Evolutionary conservation across 1,139 yeast genomes (phyloP).

Genomic region (Candida anutae): DNA sequence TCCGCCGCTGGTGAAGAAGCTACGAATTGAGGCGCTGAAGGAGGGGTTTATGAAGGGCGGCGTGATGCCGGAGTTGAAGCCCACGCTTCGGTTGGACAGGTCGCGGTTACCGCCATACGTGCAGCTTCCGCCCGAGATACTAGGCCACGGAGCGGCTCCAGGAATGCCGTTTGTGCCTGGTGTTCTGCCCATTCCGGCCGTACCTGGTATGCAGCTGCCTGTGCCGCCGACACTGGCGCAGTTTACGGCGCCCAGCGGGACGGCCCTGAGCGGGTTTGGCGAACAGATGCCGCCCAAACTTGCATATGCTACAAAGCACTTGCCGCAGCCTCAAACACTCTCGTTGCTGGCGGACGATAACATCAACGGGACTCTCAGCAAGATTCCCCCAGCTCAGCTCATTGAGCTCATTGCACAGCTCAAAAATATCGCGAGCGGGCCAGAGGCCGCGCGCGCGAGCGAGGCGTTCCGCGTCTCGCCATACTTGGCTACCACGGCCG

Average conservation of each 20-base stretch:
- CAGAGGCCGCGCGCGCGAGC: slow-evolving; percentile 41
- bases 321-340: slow-evolving; percentile 6
- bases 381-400: slow-evolving; percentile 61
- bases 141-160: slow-evolving; percentile 2
- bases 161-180: not conserved
- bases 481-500: slow-evolving; percentile 53
- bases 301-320: slow-evolving; percentile 1
- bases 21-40: slow-evolving; percentile 53
- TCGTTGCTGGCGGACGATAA: slow-evolving; percentile 44
- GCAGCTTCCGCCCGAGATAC: slow-evolving; percentile 46
- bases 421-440: slow-evolving; percentile 44
- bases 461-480: slow-evolving; percentile 51
- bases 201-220: not conserved
- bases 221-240: not conserved
- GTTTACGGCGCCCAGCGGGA: not conserved
- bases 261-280: not conserved
- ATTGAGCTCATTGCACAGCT: slow-evolving; percentile 60
- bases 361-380: slow-evolving; percentile 47
- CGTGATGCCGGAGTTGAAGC: slow-evolving; percentile 25
- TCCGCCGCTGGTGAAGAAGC: slow-evolving; percentile 29
- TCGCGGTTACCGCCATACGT: slow-evolving; percentile 46
- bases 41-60: slow-evolving; percentile 40
- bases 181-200: slow-evolving; percentile 1
- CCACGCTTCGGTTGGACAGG: slow-evolving; percentile 34
- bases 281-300: slow-evolving; percentile 4